These are phyloP conservation scores for Lodderomyces oxycetoniae DNA, from an alignment of 1,139 yeast genomes.

Conservation along the genomic window DNA sequence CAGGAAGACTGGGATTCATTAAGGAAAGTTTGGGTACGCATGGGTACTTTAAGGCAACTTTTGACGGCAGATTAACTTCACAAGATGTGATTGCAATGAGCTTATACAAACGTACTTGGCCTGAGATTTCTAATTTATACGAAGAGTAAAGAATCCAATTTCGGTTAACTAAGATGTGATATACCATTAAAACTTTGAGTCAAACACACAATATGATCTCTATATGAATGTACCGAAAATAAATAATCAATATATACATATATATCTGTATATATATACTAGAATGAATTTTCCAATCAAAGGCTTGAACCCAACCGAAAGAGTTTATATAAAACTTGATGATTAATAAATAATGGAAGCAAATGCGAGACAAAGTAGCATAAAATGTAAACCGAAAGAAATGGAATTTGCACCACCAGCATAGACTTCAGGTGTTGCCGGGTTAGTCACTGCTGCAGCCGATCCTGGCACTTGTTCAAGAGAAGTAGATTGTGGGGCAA, in stretches of 20 bases:
- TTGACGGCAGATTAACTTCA: slow-evolving; percentile 84
- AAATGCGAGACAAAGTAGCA: not conserved
- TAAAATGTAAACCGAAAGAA: too few relatives aligned
- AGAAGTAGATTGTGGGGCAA: slow-evolving; percentile 10
- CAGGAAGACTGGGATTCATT: slow-evolving; percentile 90
- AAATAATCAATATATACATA: too few relatives aligned
- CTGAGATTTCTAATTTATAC: slow-evolving; percentile 43
- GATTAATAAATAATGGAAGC: not conserved
- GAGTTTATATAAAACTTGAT: not conserved
- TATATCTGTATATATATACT: slow-evolving; percentile 1
- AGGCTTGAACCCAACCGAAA: slow-evolving; percentile 3
- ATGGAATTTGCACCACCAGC: too few relatives aligned
- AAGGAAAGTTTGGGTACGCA: slow-evolving; percentile 97
- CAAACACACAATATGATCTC: too few relatives aligned
- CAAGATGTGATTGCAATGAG: slow-evolving; percentile 96
- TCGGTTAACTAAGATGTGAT: not conserved
- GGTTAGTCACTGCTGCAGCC: slow-evolving; percentile 13
- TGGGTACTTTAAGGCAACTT: slow-evolving; percentile 94
- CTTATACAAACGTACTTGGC: slow-evolving; percentile 91
- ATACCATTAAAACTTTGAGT: not conserved
- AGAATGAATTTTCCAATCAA: not conserved
- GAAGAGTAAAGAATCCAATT: slow-evolving; percentile 13
- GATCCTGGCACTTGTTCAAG: slow-evolving; percentile 15
- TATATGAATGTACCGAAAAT: too few relatives aligned
- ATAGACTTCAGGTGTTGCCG: slow-evolving; percentile 9